Percentiles rank a stretch among this genome's conserved stretches.
These are phyloP conservation scores for Cyberlindnera saturnus DNA, from an alignment of 805 yeast genomes.

Conservation along the genomic window DNA sequence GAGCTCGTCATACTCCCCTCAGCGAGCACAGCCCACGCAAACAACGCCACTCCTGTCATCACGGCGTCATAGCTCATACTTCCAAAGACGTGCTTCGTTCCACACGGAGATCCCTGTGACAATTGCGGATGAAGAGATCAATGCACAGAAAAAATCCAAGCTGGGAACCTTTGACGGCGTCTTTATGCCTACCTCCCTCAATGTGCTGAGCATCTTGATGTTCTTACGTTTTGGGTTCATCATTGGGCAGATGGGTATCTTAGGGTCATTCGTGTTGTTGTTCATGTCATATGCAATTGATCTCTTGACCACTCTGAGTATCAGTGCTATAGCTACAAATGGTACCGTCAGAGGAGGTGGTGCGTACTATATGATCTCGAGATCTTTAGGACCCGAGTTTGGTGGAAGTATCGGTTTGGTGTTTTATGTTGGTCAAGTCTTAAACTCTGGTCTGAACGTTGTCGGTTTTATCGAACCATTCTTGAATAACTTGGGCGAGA, in stretches of 20 bases:
- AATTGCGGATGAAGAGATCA: slow-evolving; percentile 3
- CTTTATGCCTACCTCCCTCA: slow-evolving; percentile 87
- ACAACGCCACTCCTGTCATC: slow-evolving; percentile 24
- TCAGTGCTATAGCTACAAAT: slow-evolving; percentile 94
- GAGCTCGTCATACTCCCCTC: too few relatives aligned
- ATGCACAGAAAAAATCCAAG: slow-evolving; percentile 29
- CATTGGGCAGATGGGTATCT: slow-evolving; percentile 87
- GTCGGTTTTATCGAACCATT: slow-evolving; percentile 94
- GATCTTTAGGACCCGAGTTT: slow-evolving; percentile 95
- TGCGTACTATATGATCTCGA: slow-evolving; percentile 93
- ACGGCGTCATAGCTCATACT: slow-evolving; percentile 7
- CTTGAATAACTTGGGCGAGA: slow-evolving; percentile 65
- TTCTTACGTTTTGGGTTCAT: slow-evolving; percentile 93
- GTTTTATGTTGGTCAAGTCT: slow-evolving; percentile 89
- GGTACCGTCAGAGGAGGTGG: slow-evolving; percentile 99
- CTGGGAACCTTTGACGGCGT: slow-evolving; percentile 85
- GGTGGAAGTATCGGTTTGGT: slow-evolving; percentile 97
- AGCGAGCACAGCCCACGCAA: slow-evolving; percentile 20
- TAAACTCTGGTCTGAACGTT: slow-evolving; percentile 87
- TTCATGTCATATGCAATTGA: slow-evolving; percentile 74
- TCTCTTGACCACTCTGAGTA: slow-evolving; percentile 78
- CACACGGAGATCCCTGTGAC: slow-evolving; percentile 2
- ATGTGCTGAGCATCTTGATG: slow-evolving; percentile 91
- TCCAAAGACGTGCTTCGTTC: slow-evolving; percentile 15
- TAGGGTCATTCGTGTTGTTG: slow-evolving; percentile 67